Evolutionary conservation across 352 stramenopile species (phyloP), one percentile per base, ranked within the genome.

Genomic region (Pythium vanterpoolii): DNA sequence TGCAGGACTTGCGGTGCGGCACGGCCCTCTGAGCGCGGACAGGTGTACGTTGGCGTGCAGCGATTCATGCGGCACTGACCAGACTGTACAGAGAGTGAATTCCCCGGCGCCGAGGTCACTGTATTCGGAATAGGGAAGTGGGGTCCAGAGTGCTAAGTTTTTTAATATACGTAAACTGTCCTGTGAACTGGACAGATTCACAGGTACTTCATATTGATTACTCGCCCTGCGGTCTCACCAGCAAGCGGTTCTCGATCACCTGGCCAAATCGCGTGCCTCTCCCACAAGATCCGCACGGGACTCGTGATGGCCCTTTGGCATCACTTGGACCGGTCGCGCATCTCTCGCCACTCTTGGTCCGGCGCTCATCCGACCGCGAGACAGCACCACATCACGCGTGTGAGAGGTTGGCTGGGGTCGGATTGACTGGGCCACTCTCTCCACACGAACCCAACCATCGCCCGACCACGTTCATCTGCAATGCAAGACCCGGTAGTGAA

Each of bases 41-140:
- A n/a, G n/a, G n/a, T n/a, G n/a, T n/a, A n/a, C n/a, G n/a, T n/a
- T n/a, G n/a, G n/a, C n/a, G n/a, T n/a, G n/a, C 5, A 46, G 24
- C 19, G 43, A 49, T 49, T 49, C 43, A 49, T 49, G 26, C 43
- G 43, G 43, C 43, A n/a, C n/a, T n/a, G n/a, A n/a, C 43, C 43
- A 27, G 43, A 31, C 14, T 49, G 43, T 49, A 33, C 26, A 49
- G 43, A 49, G 43, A 51, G 44, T 51, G 44, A 51, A 36, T 51
- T 51, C 19, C 44, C 44, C 23, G 19, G 43, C 27, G 23, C 27
- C 44, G 44, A 51, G 44, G 5, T 51, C 44, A 36, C 24, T 51
- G 44, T 36, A 51, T 51, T 51, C 44, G 44, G 44, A 36, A 51
- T n/a, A n/a, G 43, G 43, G 30, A 49, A 21, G 26, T 14, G 43